Base-by-base conservation (phyloP, 352 stramenopile genomes). In the Pythium sukuiense region DNA sequence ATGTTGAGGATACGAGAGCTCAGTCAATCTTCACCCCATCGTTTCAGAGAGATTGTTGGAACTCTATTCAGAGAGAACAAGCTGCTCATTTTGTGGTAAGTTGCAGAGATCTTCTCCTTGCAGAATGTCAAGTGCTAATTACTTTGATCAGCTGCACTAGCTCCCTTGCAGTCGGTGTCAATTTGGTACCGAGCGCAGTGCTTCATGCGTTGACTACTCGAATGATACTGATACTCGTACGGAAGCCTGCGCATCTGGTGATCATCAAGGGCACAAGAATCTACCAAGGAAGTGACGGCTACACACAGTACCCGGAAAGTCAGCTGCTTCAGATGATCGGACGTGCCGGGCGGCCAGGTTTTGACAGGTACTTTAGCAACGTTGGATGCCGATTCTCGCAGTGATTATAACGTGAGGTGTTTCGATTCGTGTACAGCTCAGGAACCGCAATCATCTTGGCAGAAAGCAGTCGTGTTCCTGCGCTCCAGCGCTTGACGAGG, bases 281-380 rank as follows among this genome's bases (percentile, higher is more conserved):
- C 1, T 87, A 81, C 30, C 57, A 77, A 55, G 75, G 73, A 16
- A 35, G 32, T 4, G 12, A 43, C 12, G 65, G 63, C 11, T 79
- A 77, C 46, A 32, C 61, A 18, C 70, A 80, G 11, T 76, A 78
- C 24, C 55, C 64, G 16, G 43, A 59, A 16, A 69, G 61, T 9
- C 71, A 30, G 35, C 56, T 83, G 30, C 49, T 83, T 12, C 76
- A 83, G 52, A 83, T 83, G 71, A 74, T 77, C 43, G 76, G 73
- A 53, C 67, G 76, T 59, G 76, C 76, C 55, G 76, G 76, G 18
- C 59, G 76, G 11, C 56, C 65, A 14, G 62, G 76, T 20, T 69
- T 70, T 14, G 76, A 81, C 39, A 73, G 53, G 76, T 82, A 55
- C 26, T 14, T 1, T 32, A 61, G 65, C 32, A 69, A 69, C 61